Percentiles rank a stretch among this genome's conserved stretches.
Conservation (phyloP, 805 yeast species). For the Kluyveromyces starmeri region DNA sequence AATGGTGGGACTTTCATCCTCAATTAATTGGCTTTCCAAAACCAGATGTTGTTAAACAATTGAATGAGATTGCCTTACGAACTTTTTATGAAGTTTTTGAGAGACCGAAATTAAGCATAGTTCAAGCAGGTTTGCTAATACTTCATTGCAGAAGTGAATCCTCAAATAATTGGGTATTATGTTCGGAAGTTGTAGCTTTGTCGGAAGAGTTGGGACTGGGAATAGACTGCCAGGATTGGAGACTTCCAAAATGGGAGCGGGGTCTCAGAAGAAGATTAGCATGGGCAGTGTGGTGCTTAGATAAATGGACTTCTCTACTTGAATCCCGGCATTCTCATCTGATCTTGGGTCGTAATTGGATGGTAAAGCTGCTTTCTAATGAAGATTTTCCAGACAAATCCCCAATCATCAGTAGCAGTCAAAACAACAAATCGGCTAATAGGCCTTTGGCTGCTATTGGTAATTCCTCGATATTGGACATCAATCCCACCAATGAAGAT, state of each 20-base stretch:
- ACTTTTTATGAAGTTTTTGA: conserved; percentile 66
- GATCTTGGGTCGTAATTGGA: conserved; percentile 67
- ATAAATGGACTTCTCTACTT: conserved; percentile 78
- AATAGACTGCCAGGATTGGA: conserved; percentile 85
- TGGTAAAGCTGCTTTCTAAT: conserved; percentile 55
- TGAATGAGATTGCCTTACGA: conserved; percentile 58
- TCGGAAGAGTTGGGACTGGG: conserved; percentile 90
- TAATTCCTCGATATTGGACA: conserved; percentile 19
- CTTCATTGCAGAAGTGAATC: conserved; percentile 49
- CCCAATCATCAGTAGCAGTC: conserved; percentile 14
- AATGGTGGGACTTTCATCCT: conserved; percentile 82
- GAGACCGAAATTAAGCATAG: conserved; percentile 84
- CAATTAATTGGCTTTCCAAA: conserved; percentile 64
- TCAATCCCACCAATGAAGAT: conserved; percentile 37
- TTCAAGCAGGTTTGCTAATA: conserved; percentile 77
- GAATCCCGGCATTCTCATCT: conserved; percentile 83
- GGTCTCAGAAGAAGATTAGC: conserved; percentile 81
- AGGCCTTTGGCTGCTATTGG: conserved; percentile 10
- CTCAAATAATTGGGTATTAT: conserved; percentile 75
- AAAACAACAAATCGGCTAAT: conserved; percentile 2
- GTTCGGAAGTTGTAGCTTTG: conserved; percentile 78
- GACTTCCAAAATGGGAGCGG: conserved; percentile 90
- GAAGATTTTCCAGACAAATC: conserved; percentile 74
- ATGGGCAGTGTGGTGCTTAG: conserved; percentile 93
- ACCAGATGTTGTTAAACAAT: conserved; percentile 58